Evolutionary conservation across 441 rosid genomes (phyloP).

Genomic region (Adansonia madagascariensis): DNA sequence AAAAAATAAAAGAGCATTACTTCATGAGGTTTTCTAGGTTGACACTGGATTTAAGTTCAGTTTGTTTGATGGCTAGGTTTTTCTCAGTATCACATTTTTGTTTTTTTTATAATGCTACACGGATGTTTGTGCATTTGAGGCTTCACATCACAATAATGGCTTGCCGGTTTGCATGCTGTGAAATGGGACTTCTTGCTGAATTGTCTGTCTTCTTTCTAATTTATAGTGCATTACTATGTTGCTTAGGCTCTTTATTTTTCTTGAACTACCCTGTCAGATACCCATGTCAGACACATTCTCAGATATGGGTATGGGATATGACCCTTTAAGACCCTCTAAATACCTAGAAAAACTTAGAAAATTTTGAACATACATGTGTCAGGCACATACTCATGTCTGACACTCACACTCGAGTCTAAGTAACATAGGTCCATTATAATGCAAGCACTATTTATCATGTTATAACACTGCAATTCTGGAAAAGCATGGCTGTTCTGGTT

Average conservation of each 20-base stretch:
- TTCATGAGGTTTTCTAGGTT: not conserved
- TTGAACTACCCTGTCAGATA: no score
- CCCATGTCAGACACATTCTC: no score
- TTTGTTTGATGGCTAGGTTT: constrained; percentile 10
- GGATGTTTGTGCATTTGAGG: not conserved
- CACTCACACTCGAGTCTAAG: no score
- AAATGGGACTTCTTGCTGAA: not conserved
- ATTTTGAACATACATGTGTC: no score
- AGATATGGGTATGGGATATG: no score
- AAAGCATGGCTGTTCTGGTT: constrained; percentile 17
- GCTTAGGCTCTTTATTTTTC: no score
- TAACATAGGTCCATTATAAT: not conserved
- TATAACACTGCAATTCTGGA: not conserved
- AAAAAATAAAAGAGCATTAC: not conserved
- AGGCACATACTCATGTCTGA: no score
- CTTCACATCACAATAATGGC: not conserved
- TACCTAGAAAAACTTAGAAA: no score
- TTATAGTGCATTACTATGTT: constrained; percentile 11
- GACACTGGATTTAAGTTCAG: not conserved
- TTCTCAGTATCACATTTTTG: not conserved
- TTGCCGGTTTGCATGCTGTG: not conserved
- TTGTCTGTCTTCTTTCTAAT: not conserved
- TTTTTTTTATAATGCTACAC: not conserved
- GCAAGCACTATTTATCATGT: constrained; percentile 3
- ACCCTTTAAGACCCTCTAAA: no score